Evolutionary conservation across 306 rosid species (phyloP).

Genomic region (Trifolium pratense): DNA sequence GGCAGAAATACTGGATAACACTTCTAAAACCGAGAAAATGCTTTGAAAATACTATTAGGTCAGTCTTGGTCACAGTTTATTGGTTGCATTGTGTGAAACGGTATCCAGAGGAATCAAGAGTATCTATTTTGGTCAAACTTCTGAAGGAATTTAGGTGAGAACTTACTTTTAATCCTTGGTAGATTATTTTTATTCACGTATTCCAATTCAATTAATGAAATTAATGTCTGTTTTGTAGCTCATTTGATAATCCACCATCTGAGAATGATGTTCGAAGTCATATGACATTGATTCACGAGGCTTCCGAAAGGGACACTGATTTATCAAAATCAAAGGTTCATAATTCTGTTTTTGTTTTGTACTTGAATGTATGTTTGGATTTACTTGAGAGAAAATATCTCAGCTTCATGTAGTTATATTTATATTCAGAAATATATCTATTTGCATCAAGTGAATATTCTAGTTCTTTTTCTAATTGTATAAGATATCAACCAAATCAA

Average conservation of each 20-base stretch:
- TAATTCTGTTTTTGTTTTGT: not conserved
- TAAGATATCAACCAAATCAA: not conserved
- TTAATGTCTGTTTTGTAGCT: slow-evolving; percentile 47
- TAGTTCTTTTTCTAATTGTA: slow-evolving; percentile 2
- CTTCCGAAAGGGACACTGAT: slow-evolving; percentile 49
- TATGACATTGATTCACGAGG: slow-evolving; percentile 53
- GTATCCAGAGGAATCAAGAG: slow-evolving; percentile 49
- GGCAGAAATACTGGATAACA: slow-evolving; percentile 57
- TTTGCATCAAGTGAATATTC: not conserved
- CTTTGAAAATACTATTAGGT: slow-evolving; percentile 49
- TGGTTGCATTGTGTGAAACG: slow-evolving; percentile 69
- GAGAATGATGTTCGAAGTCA: slow-evolving; percentile 52
- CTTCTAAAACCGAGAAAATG: slow-evolving; percentile 62
- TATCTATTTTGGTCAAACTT: slow-evolving; percentile 50
- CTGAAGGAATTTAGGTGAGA: slow-evolving; percentile 48
- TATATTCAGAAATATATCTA: not conserved
- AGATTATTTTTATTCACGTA: slow-evolving; percentile 4
- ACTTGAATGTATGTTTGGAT: not conserved
- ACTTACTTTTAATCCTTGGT: slow-evolving; percentile 28
- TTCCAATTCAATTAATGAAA: slow-evolving; percentile 32
- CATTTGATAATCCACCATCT: slow-evolving; percentile 51
- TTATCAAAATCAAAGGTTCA: slow-evolving; percentile 59
- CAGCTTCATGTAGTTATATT: slow-evolving; percentile 2
- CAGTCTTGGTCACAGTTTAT: slow-evolving; percentile 54
- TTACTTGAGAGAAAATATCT: slow-evolving; percentile 9